A percentile compares a stretch with the other conserved stretches of the same genome.
These are phyloP conservation scores for Striga asiatica DNA, from an alignment of 257 asterid species.

Conservation along the genomic window DNA sequence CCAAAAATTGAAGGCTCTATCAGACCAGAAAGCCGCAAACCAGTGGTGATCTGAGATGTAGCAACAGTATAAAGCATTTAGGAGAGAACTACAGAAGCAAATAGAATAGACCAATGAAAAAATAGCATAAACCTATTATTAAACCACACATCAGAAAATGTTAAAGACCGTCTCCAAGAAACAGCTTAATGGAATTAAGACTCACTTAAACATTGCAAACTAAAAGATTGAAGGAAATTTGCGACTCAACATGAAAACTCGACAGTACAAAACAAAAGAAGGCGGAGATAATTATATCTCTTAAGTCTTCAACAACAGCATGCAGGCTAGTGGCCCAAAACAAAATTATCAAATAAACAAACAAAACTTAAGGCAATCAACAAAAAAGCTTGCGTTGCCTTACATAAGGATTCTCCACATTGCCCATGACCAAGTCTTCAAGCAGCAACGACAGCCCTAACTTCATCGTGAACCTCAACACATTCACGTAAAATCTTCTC, in stretches of 20 bases:
- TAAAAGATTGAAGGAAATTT: neutral
- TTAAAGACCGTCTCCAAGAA: neutral
- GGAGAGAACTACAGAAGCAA: neutral
- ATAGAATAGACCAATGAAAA: neutral
- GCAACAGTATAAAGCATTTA: neutral
- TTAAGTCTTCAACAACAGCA: no score
- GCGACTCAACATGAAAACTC: neutral
- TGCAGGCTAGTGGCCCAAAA: no score
- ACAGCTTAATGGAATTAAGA: neutral
- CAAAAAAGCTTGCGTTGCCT: no score
- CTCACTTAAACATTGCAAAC: neutral
- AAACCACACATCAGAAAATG: neutral
- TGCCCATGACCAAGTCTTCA: no score
- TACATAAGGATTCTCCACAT: no score
- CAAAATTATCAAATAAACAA: no score
- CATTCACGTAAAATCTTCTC: no score
- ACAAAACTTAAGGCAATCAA: no score
- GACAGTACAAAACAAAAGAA: neutral
- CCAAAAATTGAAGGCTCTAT: slow-evolving; percentile 86
- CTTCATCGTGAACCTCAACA: no score
- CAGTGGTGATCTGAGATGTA: slow-evolving; percentile 58
- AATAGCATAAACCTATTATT: neutral
- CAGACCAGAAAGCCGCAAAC: slow-evolving; percentile 88
- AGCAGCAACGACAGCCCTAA: no score
- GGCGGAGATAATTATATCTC: no score